Evolutionary conservation across 1,139 yeast genomes (phyloP), one percentile per base, ranked within the genome.

Genomic region (Blastobotrys arbuscula): DNA sequence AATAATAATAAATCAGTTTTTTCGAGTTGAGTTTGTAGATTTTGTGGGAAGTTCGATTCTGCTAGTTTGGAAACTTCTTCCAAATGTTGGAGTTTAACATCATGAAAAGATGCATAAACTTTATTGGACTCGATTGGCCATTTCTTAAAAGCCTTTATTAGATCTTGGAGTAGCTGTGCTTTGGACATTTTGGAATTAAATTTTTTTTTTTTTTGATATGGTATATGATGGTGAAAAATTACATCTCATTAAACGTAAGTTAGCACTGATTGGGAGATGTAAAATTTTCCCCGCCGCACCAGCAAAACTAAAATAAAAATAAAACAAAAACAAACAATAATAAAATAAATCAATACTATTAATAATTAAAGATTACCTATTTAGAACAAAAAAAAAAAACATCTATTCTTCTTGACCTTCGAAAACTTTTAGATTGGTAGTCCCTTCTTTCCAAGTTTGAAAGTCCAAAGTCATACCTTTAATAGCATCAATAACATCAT

Each of bases 371-470:
- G 31, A 9, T 28, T 28, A 28, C 31, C 9, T 28, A 28, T 28
- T 28, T 13, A 13, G 31, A 9, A 34, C 12, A 34, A 34, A 15
- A 34, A 36, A 8, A 12, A 38, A 31, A n/a, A 31, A 31, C 13
- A 19, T 3, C n/a, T 47, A 47, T 36, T 42, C 49, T 39, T 42
- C 49, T 34, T 47, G 49, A 12, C 43, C 35, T 10, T 42, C 46
- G 52, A 66, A 66, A 23, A 53, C 58, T 43, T 54, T 57, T 44
- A 66, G 59, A 38, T 53, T 66, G 58, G 81, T 71, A 52, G 97
- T 89, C 61, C 95, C 96, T 64, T 87, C 86, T 44, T 75, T 78
- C 98, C 98, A 92, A 16, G 84, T 61, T 48, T 69, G 76, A 56
- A 86, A 90, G 49, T 77, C 78, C 67, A 84, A 84, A 48, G 92